Percentiles rank a stretch among this genome's conserved stretches.
Evolutionary conservation across 2,329 filamentous ascomycete genomes (phyloP).

Genomic region (Macrophomina pseudophaseolina): DNA sequence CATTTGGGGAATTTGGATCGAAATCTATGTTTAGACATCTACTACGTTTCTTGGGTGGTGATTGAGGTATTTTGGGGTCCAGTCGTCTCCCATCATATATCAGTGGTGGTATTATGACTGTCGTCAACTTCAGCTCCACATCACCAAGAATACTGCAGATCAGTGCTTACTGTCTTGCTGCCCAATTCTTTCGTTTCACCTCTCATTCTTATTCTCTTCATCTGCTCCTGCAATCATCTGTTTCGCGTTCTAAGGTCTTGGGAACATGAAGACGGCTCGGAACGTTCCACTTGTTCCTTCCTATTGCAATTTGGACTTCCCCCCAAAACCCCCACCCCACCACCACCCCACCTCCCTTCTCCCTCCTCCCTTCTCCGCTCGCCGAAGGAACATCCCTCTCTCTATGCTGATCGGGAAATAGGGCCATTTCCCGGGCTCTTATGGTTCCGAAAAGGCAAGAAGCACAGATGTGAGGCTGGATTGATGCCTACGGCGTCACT

Average conservation of each 20-base stretch:
- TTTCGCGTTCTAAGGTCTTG: background rate
- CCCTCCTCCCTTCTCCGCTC: slow-evolving; percentile 2
- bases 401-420: background rate
- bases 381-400: background rate
- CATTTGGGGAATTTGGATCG: slow-evolving; percentile 6
- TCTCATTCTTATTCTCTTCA: background rate
- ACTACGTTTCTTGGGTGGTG: background rate
- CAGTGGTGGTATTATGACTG: background rate
- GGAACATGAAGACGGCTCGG: slow-evolving; percentile 7
- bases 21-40: slow-evolving; percentile 23
- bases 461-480: slow-evolving; percentile 1
- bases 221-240: background rate
- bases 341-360: too few species aligned
- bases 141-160: background rate
- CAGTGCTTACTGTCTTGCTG: background rate
- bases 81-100: too few species aligned
- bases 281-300: slow-evolving; percentile 9
- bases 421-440: background rate
- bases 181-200: slow-evolving; percentile 7
- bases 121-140: background rate
- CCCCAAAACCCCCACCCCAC: too few species aligned
- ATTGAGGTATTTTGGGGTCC: background rate
- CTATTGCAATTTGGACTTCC: background rate
- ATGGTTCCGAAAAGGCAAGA: background rate
- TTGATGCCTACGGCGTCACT: background rate